Base-by-base conservation (phyloP, 1,284 basidiomycete species). In the Ganoderma multipileum region DNA sequence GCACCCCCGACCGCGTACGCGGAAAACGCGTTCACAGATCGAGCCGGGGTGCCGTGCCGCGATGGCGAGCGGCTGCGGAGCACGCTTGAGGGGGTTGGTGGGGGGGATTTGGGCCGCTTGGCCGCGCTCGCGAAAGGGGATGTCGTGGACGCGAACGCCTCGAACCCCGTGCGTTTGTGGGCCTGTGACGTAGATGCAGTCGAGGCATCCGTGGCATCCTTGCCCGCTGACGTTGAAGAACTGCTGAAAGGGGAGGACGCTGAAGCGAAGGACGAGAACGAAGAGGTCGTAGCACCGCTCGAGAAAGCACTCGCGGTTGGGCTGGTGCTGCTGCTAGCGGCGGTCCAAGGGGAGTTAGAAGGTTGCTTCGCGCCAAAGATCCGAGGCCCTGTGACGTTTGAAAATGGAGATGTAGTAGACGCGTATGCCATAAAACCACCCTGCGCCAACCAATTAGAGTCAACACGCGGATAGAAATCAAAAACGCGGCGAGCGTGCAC, bases 341-440 rank as follows among this genome's bases (percentile, higher is more conserved):
- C 69, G 14, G 75, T 66, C 70, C 73, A 75, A 2, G 75, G 70
- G 5, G 73, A 74, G 3, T 74, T 57, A 1, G 78, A 71, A 4
- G 72, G 62, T 2, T 72, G 64, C 44, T 83, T 83, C 11, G 84
- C 78, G 20, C 83, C 77, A 74, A 93, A 92, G 36, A 92, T 73
- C 74, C 86, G 91, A 68, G 89, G 85, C 62, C 90, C 91, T 72
- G 89, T 89, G 70, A 91, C 86, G 63, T 85, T 79, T 11, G 89
- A 86, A 73, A 93, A 93, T 4, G 91, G 91, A 0, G 92, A 93
- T 66, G 81, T 85, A 9, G 86, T 81, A 1, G 90, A 89, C 14
- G 91, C 91, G 72, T 92, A 93, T 0, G 91, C 89, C 86, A 90
- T 89, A 77, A 93, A 93, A 38, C 91, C 91, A 63, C 85, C 79